A percentile compares a stretch with the other conserved stretches of the same genome.
These are phyloP conservation scores for Mrakia hoshinonis DNA, from an alignment of 768 basidiomycete species.

Conservation along the genomic window DNA sequence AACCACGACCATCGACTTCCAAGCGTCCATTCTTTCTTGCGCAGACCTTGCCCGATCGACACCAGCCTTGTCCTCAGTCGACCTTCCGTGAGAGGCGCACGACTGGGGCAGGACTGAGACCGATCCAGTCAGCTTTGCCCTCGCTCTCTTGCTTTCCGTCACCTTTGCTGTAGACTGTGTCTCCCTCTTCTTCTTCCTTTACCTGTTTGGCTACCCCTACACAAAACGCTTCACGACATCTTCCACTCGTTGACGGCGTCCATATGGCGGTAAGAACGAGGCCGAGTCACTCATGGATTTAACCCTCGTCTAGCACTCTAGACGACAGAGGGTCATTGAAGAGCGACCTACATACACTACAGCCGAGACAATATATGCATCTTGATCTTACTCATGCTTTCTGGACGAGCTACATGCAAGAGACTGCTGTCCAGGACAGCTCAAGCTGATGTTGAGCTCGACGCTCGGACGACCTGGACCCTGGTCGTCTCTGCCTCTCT, in stretches of 20 bases:
- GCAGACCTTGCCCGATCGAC: not conserved
- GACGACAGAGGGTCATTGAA: conserved; percentile 32
- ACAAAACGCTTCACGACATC: conserved; percentile 11
- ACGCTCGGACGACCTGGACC: no score
- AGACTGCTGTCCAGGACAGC: no score
- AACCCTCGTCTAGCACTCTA: conserved; percentile 31
- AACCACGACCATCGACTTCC: not conserved
- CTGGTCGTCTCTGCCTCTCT: no score
- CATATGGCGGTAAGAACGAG: conserved; percentile 7
- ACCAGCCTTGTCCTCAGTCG: not conserved
- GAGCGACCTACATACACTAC: not conserved
- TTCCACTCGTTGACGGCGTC: not conserved
- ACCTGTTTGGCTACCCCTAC: not conserved
- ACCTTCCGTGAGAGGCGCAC: not conserved
- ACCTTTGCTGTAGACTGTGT: no score
- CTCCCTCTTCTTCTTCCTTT: not conserved
- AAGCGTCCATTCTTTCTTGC: no score
- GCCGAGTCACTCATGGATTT: conserved; percentile 16
- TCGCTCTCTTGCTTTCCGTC: no score
- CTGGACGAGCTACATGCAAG: no score
- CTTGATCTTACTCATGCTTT: no score
- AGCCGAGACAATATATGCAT: no score
- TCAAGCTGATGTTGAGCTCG: no score
- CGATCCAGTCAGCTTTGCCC: not conserved
- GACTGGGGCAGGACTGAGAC: not conserved